Evolutionary conservation across 78 protist genomes (phyloP), one percentile per base, ranked within the genome.

Genomic region (Tieghemostelium lacteum): DNA sequence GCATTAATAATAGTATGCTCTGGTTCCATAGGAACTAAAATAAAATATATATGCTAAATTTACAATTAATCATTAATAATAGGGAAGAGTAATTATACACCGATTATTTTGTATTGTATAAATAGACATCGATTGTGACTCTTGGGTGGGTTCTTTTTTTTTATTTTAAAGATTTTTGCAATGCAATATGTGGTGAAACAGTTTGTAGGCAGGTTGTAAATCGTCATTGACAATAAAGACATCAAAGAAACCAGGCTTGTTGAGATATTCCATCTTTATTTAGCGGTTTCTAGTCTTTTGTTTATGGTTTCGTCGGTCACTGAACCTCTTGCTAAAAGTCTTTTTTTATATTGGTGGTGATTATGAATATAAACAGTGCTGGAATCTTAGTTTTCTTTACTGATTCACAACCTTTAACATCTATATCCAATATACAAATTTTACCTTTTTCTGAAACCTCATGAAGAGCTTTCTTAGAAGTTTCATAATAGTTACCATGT

Each of bases 361-460:
- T 24, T n/a, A 97, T 78, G 28, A 95, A 97, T 49, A 95, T 50
- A 61, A 67, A 88, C 52, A 49, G 62, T 65, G 64, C 57, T 33
- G 85, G 72, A 5, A 67, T 72, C 28, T 28, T n/a, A 16, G 96
- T 66, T 36, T 80, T 71, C 78, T 92, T 86, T 24, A 96, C 92
- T 19, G 57, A 60, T 71, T 86, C 87, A n/a, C 96, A 97, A 39
- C 98, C 98, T 73, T 97, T 97, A 34, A 95, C 93, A 73, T 97
- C 98, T 33, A 97, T 95, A 69, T 97, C 98, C 49, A 97, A 69
- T 10, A 97, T 39, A 78, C 97, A 93, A 33, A 93, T 78, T 85
- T 75, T 58, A 3, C 96, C 95, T 22, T 63, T 20, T 37, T 37
- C 88, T 7, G 72, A n/a, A 3, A 85, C 92, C 0, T 58, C 39